phyloP scores from a whole-genome alignment of 164 flowering plant species.

The Vitis amurensis region DNA sequence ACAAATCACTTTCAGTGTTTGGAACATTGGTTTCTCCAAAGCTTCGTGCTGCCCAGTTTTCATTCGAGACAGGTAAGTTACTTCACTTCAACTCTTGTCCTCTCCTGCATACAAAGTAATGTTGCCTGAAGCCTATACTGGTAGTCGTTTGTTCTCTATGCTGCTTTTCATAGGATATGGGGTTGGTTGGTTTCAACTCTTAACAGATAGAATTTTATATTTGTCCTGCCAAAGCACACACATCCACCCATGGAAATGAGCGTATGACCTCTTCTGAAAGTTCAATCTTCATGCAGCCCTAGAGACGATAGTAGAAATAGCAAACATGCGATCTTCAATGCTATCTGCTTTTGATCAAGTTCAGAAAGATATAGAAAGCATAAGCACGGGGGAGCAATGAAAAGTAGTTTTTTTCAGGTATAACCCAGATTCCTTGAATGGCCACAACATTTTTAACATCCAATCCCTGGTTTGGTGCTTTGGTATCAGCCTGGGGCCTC shows the following conservation, averaged over 20 bases:
- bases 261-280: not conserved
- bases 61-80: slow-evolving; percentile 78
- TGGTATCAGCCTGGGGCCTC: too few relatives aligned
- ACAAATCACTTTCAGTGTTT: slow-evolving; percentile 68
- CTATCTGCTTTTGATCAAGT: slow-evolving; percentile 51
- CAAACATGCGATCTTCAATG: slow-evolving; percentile 67
- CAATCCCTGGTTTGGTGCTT: not conserved
- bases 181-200: too few relatives aligned
- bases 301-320: slow-evolving; percentile 64
- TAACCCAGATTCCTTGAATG: not conserved
- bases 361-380: slow-evolving; percentile 28
- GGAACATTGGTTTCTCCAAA: slow-evolving; percentile 88
- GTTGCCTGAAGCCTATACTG: too few relatives aligned
- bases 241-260: not conserved
- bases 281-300: slow-evolving; percentile 49
- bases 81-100: too few relatives aligned
- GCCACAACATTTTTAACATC: not conserved
- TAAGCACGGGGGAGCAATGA: slow-evolving; percentile 6
- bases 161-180: too few relatives aligned
- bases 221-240: too few relatives aligned
- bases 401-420: slow-evolving; percentile 1
- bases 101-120: too few relatives aligned
- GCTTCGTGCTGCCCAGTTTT: slow-evolving; percentile 74
- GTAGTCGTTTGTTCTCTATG: too few relatives aligned
- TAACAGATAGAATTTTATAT: too few relatives aligned